Base-by-base conservation (phyloP, 2,329 filamentous ascomycete species). In the Stagonosporopsis vannaccii region DNA sequence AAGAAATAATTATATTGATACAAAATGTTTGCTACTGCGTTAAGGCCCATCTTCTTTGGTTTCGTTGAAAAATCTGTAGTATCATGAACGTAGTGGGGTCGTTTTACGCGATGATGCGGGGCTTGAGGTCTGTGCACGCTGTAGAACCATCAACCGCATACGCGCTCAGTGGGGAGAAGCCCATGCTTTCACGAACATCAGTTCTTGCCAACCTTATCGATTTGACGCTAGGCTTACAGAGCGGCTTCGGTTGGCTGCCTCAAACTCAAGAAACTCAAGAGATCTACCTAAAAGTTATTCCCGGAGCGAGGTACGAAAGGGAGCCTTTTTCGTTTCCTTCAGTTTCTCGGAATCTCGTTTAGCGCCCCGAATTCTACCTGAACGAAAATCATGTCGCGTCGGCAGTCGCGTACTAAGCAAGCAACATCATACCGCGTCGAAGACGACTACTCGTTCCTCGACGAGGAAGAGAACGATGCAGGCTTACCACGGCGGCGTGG, bases 381-480 rank as follows among this genome's bases (percentile, higher is more conserved):
- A 48, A 19, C 35, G 30, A 53, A 59, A 65, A 52, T 60, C n/a
- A 47, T 56, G 33, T 60, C 63, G 44, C 58, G 61, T 15, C 66
- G 67, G 19, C 64, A 61, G 44, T 67, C 67, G 42, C 64, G 67
- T 42, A 61, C 52, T 19, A 68, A 58, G 32, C 54, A 59, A 28
- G 51, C 52, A 45, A 58, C 59, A 17, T 64, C 64, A 2, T 69
- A 68, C 36, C 59, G 61, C 6, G 49, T 70, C 8, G 63, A 57
- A 22, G 61, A 70, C 1, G 62, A 66, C n/a, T 67, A 63, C 28
- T 63, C 59, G 7, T 66, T 63, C 13, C 62, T 66, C 8, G 65
- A 66, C 19, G 67, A 67, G 20, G 60, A 60, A 9, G 60, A 60
- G 6, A 59, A 61, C 15, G 61, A 35, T 9, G 41, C 46, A 15